A percentile compares a stretch with the other conserved stretches of the same genome.
These are phyloP conservation scores for Arabis hirsuta DNA, from an alignment of 345 rosid species.

Conservation along the genomic window DNA sequence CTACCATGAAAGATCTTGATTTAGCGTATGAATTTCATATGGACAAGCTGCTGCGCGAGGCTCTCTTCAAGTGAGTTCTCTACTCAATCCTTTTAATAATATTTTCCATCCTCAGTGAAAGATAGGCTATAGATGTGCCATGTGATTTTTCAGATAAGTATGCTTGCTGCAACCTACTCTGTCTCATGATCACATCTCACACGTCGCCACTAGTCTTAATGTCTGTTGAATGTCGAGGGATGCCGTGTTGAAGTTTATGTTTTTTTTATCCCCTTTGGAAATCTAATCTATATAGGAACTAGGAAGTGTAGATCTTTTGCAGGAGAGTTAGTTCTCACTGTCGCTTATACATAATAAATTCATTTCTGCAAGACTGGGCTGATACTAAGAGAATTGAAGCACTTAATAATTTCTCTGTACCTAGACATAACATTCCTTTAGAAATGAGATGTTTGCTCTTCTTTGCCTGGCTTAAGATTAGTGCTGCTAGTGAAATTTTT, in stretches of 20 bases:
- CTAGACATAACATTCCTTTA: background rate
- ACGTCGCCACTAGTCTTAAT: background rate
- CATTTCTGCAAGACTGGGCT: background rate
- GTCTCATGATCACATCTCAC: conserved; percentile 15
- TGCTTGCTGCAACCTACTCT: conserved; percentile 17
- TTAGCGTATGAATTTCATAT: conserved; percentile 79
- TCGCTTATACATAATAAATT: background rate
- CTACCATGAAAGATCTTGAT: conserved; percentile 92
- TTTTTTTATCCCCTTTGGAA: background rate
- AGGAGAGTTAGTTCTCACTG: conserved; percentile 11
- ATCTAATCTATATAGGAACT: background rate
- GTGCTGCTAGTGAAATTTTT: background rate
- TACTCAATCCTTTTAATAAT: conserved; percentile 1
- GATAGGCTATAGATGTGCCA: background rate
- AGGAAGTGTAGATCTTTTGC: background rate
- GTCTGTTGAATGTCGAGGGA: background rate
- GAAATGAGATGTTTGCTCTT: conserved; percentile 12
- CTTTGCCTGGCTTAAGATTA: conserved; percentile 4
- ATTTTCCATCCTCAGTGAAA: conserved; percentile 1
- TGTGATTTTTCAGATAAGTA: background rate
- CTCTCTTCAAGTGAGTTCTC: conserved; percentile 75
- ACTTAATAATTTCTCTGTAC: background rate
- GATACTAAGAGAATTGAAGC: background rate
- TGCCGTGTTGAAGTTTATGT: background rate
- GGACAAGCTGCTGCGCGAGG: conserved; percentile 81